Base-by-base conservation (phyloP, 176 grass and related monocot genomes). In the Elymus sibiricus region DNA sequence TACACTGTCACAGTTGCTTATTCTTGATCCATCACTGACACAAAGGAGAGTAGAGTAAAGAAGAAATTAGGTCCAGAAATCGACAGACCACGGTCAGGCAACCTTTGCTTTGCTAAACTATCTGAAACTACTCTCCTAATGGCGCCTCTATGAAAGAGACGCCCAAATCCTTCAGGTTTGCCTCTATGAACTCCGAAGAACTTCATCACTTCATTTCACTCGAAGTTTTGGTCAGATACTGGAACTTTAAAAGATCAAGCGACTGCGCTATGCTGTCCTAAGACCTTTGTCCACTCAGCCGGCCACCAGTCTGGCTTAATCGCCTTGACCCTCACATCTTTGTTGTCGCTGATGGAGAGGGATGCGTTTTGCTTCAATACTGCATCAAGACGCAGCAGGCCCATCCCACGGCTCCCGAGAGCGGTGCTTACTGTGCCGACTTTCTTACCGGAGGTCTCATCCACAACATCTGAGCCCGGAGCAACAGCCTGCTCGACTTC, bases 361-460 rank as follows among this genome's bases (percentile, higher is more conserved):
- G 32, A 28, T 31, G 88, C 58, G 10, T 79, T 79, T 4, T 51
- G 81, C 26, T 91, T 92, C 47, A 95, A 61, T 27, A 86, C 88
- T 63, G 90, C 93, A 51, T 91, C 90, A 0, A 92, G 64, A 59
- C 87, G 86, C 84, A 98, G 49, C 40, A 94, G 17, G 64, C 93
- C 96, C 83, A 98, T 90, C 11, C 11, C 96, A 17, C 59, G 71
- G 71, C 83, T 82, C 40, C 91, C 88, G 10, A 98, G 79, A 42
- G 83, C 78, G 3, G 91, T 93, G 79, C 68, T 94, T 32, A 94
- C 96, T 8, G 29, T 78, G 32, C 93, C 93, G 6, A 95, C 79
- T 43, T 92, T 94, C 86, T 95, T 98, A 43, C 86, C 75, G 47
- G 88, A 98, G 43, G n/a, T n/a, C n/a, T n/a, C n/a, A n/a, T n/a